Evolutionary conservation across 2,329 filamentous ascomycete genomes (phyloP).

Genomic region (Penicillium occitanis): DNA sequence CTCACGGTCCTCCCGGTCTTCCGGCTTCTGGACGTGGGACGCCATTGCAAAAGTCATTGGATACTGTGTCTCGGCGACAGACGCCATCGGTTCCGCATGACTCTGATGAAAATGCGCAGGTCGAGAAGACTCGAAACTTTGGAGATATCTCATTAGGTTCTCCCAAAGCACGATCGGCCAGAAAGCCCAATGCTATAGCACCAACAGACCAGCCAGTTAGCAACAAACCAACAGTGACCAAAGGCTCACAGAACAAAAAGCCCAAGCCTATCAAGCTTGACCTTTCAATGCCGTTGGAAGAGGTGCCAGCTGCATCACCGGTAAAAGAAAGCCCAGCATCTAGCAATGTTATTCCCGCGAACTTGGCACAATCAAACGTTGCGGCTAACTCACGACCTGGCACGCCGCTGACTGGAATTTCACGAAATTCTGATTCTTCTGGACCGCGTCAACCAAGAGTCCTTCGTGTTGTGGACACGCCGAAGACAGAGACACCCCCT

Average conservation of each 20-base stretch:
- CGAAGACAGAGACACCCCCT: slow-evolving; percentile 50
- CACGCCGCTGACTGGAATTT: slow-evolving; percentile 43
- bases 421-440: slow-evolving; percentile 41
- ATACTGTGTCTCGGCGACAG: slow-evolving; percentile 28
- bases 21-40: slow-evolving; percentile 33
- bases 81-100: slow-evolving; percentile 31
- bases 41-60: slow-evolving; percentile 30
- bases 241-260: slow-evolving; percentile 25
- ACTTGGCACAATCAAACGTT: background rate
- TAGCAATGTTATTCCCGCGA: slow-evolving; percentile 27
- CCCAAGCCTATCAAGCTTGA: slow-evolving; percentile 38
- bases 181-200: slow-evolving; percentile 29
- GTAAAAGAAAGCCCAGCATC: slow-evolving; percentile 29
- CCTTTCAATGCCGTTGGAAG: slow-evolving; percentile 27
- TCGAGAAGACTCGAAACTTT: slow-evolving; percentile 32
- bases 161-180: slow-evolving; percentile 37
- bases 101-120: slow-evolving; percentile 25
- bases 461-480: slow-evolving; percentile 58
- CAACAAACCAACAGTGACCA: slow-evolving; percentile 16
- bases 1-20: slow-evolving; percentile 27
- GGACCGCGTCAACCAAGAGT: slow-evolving; percentile 49
- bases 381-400: slow-evolving; percentile 49
- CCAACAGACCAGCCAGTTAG: slow-evolving; percentile 25
- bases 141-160: slow-evolving; percentile 45
- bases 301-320: slow-evolving; percentile 23